A percentile compares a stretch with the other conserved stretches of the same genome.
Conservation (phyloP, 1,139 yeast genomes). For the Suhomyces wounanorum region DNA sequence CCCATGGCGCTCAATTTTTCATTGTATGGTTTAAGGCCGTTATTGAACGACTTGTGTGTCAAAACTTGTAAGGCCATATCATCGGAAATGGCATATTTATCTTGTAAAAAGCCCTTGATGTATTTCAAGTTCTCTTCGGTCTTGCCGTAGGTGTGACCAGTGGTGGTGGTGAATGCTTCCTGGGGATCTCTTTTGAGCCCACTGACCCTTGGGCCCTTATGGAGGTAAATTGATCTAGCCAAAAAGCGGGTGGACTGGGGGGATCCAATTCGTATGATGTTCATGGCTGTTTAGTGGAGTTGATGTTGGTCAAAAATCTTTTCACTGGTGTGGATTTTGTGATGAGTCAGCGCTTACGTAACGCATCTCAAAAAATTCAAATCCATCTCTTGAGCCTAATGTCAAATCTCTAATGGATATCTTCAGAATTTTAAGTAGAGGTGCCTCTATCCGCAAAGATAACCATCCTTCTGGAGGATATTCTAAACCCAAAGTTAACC, state of each 20-base stretch:
- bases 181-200: constrained; percentile 81
- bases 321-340: constrained; percentile 2
- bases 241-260: constrained; percentile 13
- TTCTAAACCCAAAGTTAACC: constrained; percentile 34
- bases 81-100: constrained; percentile 49
- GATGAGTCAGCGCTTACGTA: constrained; percentile 9
- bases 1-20: constrained; percentile 83
- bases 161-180: constrained; percentile 56
- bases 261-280: constrained; percentile 8
- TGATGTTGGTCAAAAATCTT: constrained; percentile 12
- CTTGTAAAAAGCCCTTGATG: constrained; percentile 48
- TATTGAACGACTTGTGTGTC: constrained; percentile 93
- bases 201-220: constrained; percentile 63
- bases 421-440: constrained; percentile 80
- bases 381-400: background rate
- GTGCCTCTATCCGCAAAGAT: constrained; percentile 71
- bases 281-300: constrained; percentile 2
- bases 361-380: constrained; percentile 3
- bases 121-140: constrained; percentile 49
- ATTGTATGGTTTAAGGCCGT: constrained; percentile 85
- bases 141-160: constrained; percentile 62
- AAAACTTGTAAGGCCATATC: constrained; percentile 71
- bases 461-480: constrained; percentile 48
- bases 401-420: constrained; percentile 65
- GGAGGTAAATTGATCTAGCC: constrained; percentile 33